Base-by-base conservation (phyloP, 2,329 filamentous ascomycete species). In the Diaporthe longicolla region DNA sequence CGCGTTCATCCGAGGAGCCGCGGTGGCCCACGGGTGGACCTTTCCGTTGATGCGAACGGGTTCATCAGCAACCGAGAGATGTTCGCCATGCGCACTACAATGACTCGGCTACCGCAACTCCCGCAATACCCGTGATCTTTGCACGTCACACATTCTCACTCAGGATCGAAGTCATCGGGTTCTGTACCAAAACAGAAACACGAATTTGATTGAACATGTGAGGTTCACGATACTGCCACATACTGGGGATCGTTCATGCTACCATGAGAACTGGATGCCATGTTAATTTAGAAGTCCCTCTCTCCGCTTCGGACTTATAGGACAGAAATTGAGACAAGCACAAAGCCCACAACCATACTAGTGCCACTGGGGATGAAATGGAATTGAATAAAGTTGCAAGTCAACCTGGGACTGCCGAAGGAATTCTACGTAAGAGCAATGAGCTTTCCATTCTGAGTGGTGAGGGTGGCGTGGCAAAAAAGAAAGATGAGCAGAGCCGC, bases 71-170 rank as follows among this genome's bases (percentile, higher is more conserved):
- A 48, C 17, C 32, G 43, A 15, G 7, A 48, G 8, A 4, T 32
- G 17, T 48, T 45, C n/a, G 57, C 0, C 32, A 10, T 32, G 26
- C 24, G 32, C 21, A 29, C 40, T 45, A 19, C 0, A 32, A 45
- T 63, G 58, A 45, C 58, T 63, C 37, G 40, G 37, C 24, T 48
- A 43, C 59, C 26, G 59, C 59, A 65, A 43, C 59, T 65, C 13
- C 59, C 59, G 59, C 59, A 65, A 65, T 65, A 65, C 17, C 43
- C 59, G 43, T 32, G 10, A n/a, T 37, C 55, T 59, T 59, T 40
- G 37, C 32, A 59, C 29, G 15, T 50, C 55, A 19, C 32, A 0
- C 19, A 37, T 26, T 11, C 15, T 24, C 32, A 17, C 21, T 37
- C 19, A 3, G 37, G 21, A 26, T 61, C n/a, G 7, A 43, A 2